Conservation (phyloP, 208 protist species). For the Leishmania braziliensis region DNA sequence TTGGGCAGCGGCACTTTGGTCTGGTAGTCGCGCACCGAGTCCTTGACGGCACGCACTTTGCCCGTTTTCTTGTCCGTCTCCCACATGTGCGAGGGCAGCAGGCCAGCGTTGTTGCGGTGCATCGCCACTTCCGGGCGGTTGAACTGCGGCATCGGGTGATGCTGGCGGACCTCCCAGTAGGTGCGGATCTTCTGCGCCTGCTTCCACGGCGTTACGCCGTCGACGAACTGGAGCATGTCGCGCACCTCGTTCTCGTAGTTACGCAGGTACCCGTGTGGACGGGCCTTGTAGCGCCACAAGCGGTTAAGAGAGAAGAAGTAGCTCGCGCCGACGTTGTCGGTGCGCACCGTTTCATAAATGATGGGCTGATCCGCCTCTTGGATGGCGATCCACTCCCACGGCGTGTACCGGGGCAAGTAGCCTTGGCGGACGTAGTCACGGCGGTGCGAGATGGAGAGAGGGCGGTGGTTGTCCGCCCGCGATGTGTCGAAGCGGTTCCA, state of each 20-base stretch:
- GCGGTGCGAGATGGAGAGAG: slow-evolving; percentile 83
- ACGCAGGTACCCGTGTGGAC: slow-evolving; percentile 87
- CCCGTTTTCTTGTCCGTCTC: slow-evolving; percentile 93
- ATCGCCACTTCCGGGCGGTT: slow-evolving; percentile 87
- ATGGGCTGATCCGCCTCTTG: slow-evolving; percentile 91
- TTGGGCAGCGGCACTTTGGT: slow-evolving; percentile 82
- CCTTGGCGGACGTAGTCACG: slow-evolving; percentile 86
- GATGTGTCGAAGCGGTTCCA: slow-evolving; percentile 74
- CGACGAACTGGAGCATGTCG: slow-evolving; percentile 86
- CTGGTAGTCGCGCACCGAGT: slow-evolving; percentile 91
- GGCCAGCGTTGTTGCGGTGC: slow-evolving; percentile 84
- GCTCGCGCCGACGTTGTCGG: slow-evolving; percentile 75
- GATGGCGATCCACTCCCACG: slow-evolving; percentile 91
- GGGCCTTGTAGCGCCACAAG: slow-evolving; percentile 89
- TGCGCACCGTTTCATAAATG: slow-evolving; percentile 77
- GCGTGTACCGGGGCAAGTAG: slow-evolving; percentile 87
- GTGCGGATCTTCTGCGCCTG: slow-evolving; percentile 91
- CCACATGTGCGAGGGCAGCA: slow-evolving; percentile 87
- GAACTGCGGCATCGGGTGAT: slow-evolving; percentile 92
- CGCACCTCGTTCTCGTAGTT: slow-evolving; percentile 91
- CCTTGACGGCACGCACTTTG: slow-evolving; percentile 89
- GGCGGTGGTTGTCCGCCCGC: slow-evolving; percentile 87
- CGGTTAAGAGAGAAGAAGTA: slow-evolving; percentile 88
- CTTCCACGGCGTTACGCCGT: slow-evolving; percentile 89
- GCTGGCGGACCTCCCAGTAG: slow-evolving; percentile 89